These are phyloP conservation scores for Toxicodendron radicans DNA, from an alignment of 345 rosid genomes.

Conservation along the genomic window DNA sequence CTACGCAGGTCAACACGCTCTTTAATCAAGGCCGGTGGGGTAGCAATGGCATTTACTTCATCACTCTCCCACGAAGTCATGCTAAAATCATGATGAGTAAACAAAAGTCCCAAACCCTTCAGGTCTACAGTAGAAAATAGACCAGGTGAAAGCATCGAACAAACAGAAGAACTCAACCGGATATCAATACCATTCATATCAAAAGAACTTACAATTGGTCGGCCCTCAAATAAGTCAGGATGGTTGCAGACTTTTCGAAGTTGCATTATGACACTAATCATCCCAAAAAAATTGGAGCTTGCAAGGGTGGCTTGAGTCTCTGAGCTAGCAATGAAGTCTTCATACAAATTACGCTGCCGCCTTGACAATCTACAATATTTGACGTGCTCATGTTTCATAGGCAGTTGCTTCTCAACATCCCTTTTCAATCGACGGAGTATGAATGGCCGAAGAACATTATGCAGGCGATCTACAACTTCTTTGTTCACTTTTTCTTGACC, in stretches of 20 bases:
- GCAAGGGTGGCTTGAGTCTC: conserved; percentile 98
- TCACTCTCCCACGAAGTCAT: conserved; percentile 94
- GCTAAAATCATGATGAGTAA: conserved; percentile 72
- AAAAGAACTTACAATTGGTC: conserved; percentile 95
- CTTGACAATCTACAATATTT: conserved; percentile 89
- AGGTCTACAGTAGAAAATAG: conserved; percentile 71
- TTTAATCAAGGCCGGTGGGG: conserved; percentile 66
- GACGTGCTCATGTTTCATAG: conserved; percentile 89
- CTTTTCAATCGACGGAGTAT: conserved; percentile 92
- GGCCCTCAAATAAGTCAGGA: conserved; percentile 99
- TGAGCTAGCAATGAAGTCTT: conserved; percentile 98
- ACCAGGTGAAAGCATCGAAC: conserved; percentile 59
- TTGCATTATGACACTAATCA: conserved; percentile 99
- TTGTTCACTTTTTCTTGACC: conserved; percentile 97
- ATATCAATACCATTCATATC: conserved; percentile 81
- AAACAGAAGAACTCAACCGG: conserved; percentile 74
- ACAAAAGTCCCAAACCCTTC: conserved; percentile 66
- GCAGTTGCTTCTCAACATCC: conserved; percentile 99
- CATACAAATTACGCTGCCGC: conserved; percentile 98
- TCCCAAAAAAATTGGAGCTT: conserved; percentile 93
- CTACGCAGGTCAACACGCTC: conserved; percentile 42
- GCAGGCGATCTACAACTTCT: conserved; percentile 97
- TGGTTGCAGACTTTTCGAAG: conserved; percentile 99
- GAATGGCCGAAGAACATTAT: conserved; percentile 99
- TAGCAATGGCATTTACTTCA: conserved; percentile 68